These are phyloP conservation scores for Clarireedia paspali DNA, from an alignment of 2,329 filamentous ascomycete species.

Conservation along the genomic window DNA sequence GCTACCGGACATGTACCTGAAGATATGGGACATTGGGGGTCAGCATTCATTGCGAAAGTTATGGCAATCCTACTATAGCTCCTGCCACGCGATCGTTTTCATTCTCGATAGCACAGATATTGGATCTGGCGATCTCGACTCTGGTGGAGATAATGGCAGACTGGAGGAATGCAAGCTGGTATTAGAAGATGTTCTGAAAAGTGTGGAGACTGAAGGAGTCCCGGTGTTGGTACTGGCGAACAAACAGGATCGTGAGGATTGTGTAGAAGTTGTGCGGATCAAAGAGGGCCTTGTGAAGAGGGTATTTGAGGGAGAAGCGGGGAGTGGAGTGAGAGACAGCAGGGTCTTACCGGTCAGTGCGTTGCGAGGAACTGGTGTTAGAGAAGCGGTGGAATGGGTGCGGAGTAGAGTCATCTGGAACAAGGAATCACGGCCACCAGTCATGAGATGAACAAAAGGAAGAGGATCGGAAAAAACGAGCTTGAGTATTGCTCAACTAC, in stretches of 20 bases:
- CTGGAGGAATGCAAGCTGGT: constrained; percentile 85
- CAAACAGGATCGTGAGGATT: constrained; percentile 96
- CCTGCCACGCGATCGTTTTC: constrained; percentile 94
- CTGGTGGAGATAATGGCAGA: constrained; percentile 42
- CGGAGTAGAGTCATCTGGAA: constrained; percentile 92
- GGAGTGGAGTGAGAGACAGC: constrained; percentile 77
- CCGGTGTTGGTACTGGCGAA: constrained; percentile 90
- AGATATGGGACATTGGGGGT: constrained; percentile 97
- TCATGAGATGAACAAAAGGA: constrained; percentile 61
- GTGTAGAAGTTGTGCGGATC: constrained; percentile 92
- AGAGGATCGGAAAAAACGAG: too few relatives aligned
- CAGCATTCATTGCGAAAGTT: constrained; percentile 82
- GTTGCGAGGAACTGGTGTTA: constrained; percentile 79
- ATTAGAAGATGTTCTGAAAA: constrained; percentile 80
- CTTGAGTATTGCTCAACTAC: too few relatives aligned
- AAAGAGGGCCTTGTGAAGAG: constrained; percentile 94
- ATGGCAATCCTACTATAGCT: constrained; percentile 93
- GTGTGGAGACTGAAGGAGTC: constrained; percentile 83
- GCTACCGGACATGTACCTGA: constrained; percentile 90
- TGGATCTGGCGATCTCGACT: constrained; percentile 54
- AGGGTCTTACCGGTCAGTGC: constrained; percentile 87
- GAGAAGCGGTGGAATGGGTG: constrained; percentile 96
- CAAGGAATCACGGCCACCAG: constrained; percentile 82
- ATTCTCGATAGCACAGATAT: constrained; percentile 95
- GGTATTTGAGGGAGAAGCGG: constrained; percentile 92